These are phyloP conservation scores for Pichia sp. DNA, from an alignment of 1,139 yeast species.

Conservation along the genomic window DNA sequence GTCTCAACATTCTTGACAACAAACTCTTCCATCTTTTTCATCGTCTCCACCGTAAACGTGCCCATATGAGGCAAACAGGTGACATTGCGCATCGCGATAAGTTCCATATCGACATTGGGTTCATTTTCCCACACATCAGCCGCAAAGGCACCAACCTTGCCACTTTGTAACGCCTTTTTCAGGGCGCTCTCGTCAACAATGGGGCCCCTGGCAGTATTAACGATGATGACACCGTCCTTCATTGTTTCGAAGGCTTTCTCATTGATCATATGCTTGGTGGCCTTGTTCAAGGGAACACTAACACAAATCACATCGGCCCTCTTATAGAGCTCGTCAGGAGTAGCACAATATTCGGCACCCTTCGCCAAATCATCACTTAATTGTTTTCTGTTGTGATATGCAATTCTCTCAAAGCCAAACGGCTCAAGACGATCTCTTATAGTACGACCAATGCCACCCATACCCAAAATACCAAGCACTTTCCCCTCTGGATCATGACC, in stretches of 20 bases:
- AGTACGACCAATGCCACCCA: conserved; percentile 80
- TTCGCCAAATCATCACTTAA: conserved; percentile 47
- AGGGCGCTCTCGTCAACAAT: conserved; percentile 48
- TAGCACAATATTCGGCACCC: conserved; percentile 41
- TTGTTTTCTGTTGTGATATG: conserved; percentile 57
- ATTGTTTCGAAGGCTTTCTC: conserved; percentile 44
- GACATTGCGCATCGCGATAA: conserved; percentile 49
- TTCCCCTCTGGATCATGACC: conserved; percentile 60
- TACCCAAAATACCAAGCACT: conserved; percentile 64
- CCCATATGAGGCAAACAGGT: conserved; percentile 79
- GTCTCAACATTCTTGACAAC: conserved; percentile 39
- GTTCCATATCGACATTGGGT: conserved; percentile 59
- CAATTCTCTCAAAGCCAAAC: conserved; percentile 54
- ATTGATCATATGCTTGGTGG: conserved; percentile 50
- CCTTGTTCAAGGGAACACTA: conserved; percentile 53
- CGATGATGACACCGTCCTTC: conserved; percentile 62
- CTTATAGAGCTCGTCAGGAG: conserved; percentile 48
- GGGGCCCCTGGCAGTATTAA: conserved; percentile 63
- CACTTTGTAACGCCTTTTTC: conserved; percentile 53
- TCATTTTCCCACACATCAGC: conserved; percentile 82
- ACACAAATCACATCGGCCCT: conserved; percentile 54
- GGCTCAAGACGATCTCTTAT: conserved; percentile 58
- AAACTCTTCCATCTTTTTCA: conserved; percentile 46
- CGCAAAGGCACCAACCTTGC: conserved; percentile 69
- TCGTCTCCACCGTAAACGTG: conserved; percentile 58